Conservation (phyloP, 2,329 filamentous ascomycete genomes). For the Sclerotinia spermophila region DNA sequence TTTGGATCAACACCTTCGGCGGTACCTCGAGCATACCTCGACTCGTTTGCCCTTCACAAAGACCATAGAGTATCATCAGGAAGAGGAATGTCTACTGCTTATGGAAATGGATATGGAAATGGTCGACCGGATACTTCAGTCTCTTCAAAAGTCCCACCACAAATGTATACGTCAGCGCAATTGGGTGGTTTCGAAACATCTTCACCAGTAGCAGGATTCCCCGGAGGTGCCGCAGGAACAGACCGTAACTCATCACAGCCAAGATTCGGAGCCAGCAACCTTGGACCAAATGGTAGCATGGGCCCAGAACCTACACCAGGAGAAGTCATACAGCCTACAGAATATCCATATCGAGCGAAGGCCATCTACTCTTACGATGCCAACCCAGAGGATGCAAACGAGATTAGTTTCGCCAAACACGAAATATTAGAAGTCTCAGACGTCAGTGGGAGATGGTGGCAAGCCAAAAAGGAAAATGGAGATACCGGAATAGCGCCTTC, state of each 20-base stretch:
- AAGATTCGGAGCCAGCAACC: conserved; percentile 39
- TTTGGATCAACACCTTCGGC: conserved; percentile 91
- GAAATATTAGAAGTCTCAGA: conserved; percentile 96
- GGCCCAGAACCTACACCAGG: conserved; percentile 36
- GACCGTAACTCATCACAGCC: conserved; percentile 61
- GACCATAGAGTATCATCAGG: conserved; percentile 49
- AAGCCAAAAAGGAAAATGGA: conserved; percentile 89
- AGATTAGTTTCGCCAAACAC: conserved; percentile 94
- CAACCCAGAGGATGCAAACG: conserved; percentile 94
- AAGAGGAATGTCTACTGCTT: conserved; percentile 62
- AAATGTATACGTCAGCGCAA: conserved; percentile 97
- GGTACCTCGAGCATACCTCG: conserved; percentile 82
- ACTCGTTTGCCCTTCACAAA: conserved; percentile 93
- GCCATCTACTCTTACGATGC: conserved; percentile 99
- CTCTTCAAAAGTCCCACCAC: conserved; percentile 72
- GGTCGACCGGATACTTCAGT: conserved; percentile 80
- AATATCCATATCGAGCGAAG: conserved; percentile 97
- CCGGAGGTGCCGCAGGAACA: conserved; percentile 31
- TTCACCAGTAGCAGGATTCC: conserved; percentile 61
- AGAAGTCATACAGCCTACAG: conserved; percentile 71
- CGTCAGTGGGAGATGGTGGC: conserved; percentile 96
- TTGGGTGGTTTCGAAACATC: conserved; percentile 96
- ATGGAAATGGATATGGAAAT: conserved; percentile 65
- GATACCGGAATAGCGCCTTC: conserved; percentile 88
- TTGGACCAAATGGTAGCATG: conserved; percentile 33